A percentile compares a stretch with the other conserved stretches of the same genome.
phyloP scores from a whole-genome alignment of 1,284 basidiomycete genomes.

The Athelia sp. region DNA sequence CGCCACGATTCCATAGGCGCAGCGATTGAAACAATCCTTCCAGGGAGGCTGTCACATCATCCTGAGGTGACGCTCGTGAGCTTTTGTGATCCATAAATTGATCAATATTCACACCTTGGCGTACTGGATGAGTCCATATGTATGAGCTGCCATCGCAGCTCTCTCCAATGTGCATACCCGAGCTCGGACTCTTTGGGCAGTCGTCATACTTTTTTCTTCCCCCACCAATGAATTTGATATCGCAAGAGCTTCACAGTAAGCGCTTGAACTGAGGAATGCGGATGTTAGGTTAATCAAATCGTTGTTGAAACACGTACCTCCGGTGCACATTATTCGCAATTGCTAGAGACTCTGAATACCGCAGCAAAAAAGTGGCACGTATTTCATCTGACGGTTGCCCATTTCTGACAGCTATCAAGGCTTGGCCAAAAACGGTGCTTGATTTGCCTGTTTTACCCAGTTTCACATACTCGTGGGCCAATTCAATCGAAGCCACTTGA shows the following conservation, averaged over 20 bases:
- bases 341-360: constrained; percentile 65
- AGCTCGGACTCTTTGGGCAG: constrained; percentile 50
- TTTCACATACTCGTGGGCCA: constrained; percentile 73
- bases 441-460: constrained; percentile 75
- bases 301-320: constrained; percentile 40
- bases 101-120: constrained; percentile 44
- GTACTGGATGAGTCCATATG: constrained; percentile 65
- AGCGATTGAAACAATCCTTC: constrained; percentile 66
- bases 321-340: constrained; percentile 52
- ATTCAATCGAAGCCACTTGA: constrained; percentile 57
- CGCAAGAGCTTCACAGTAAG: constrained; percentile 55
- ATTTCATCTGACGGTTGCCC: constrained; percentile 43
- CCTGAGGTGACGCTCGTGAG: constrained; percentile 36
- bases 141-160: constrained; percentile 65
- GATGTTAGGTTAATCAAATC: constrained; percentile 2
- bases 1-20: constrained; percentile 76
- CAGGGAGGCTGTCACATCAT: constrained; percentile 58
- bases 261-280: constrained; percentile 33
- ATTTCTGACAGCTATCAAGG: constrained; percentile 39
- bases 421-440: constrained; percentile 53
- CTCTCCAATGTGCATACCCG: constrained; percentile 60
- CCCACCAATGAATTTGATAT: constrained; percentile 36
- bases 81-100: background rate
- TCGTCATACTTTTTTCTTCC: constrained; percentile 46
- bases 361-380: constrained; percentile 52